Evolutionary conservation across 306 rosid species (phyloP), one percentile per base, ranked within the genome.

Genomic region (Quercus berberidifolia): DNA sequence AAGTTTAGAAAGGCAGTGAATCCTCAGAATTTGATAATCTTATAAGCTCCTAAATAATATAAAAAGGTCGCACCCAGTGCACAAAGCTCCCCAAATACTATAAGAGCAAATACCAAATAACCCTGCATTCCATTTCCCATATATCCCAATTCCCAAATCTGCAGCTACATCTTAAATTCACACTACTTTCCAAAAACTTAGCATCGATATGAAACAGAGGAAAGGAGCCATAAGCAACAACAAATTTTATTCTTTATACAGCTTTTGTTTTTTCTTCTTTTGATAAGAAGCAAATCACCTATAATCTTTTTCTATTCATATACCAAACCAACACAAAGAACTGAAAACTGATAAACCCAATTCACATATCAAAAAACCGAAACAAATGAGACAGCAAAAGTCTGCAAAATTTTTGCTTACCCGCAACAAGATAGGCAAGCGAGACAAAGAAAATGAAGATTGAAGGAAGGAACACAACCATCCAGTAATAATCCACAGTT

Each of bases 401-500:
- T 55, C 13, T 0, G 49, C 65, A 76, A 78, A 78, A 25, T 19
- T 25, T 17, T 17, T 49, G 15, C 92, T 83, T 82, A 95, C 99
- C 98, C 5, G 97, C 92, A 73, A 88, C 19, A 31, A 95, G 97
- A 86, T 95, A 95, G 25, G 90, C 87, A 35, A 14, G 81, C 23
- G 98, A 88, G 12, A 80, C 55, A 70, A 72, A 74, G 82, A 95
- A 95, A 77, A 92, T 52, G 74, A 95, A 71, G 76, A 74, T 17
- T 0, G 98, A 86, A 5, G 99, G 99, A 84, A 92, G n/a, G 84
- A 95, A 90, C 84, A 90, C 90, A 74, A 95, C 93, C 97, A 89
- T 85, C 97, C 94, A 89, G 82, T 86, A 93, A 80, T 90, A 95
- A 88, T 95, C 99, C 71, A 83, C 97, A 62, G 87, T 87, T 76